Conservation (phyloP, 202 grass and related monocot genomes). For the Zizania palustris region DNA sequence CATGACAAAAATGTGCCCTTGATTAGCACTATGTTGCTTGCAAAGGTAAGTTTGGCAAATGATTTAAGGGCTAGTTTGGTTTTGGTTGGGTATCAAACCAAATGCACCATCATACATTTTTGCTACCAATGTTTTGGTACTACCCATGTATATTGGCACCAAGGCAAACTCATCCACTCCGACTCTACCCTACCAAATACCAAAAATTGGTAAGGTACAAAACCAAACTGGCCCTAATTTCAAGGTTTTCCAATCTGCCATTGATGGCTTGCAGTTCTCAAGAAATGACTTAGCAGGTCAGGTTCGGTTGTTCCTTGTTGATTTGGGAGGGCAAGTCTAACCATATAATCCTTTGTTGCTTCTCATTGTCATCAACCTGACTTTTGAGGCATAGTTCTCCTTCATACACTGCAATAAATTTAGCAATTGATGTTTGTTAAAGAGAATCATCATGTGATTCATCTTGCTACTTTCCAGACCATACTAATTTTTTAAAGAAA, state of each 20-base stretch:
- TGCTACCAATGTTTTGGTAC: too few species aligned
- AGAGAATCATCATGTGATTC: background rate
- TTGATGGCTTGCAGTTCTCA: background rate
- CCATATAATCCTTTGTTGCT: background rate
- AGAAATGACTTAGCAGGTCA: background rate
- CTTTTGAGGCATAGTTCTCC: background rate
- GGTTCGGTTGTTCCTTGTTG: background rate
- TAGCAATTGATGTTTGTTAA: background rate
- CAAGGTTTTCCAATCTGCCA: background rate
- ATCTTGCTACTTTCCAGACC: background rate
- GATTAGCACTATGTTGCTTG: background rate
- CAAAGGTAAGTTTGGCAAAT: background rate
- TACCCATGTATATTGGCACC: too few species aligned
- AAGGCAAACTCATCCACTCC: too few species aligned
- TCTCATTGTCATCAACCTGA: background rate
- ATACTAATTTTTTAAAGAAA: background rate
- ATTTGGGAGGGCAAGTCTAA: background rate
- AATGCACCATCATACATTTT: too few species aligned
- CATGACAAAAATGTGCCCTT: constrained; percentile 4
- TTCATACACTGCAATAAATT: background rate
- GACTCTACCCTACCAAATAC: too few species aligned
- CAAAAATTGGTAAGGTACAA: too few species aligned
- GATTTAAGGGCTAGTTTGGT: background rate
- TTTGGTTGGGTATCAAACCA: too few species aligned
- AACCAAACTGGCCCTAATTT: too few species aligned